Base-by-base conservation (phyloP, 148 eudicot species). In the Salicornia ramosissima region DNA sequence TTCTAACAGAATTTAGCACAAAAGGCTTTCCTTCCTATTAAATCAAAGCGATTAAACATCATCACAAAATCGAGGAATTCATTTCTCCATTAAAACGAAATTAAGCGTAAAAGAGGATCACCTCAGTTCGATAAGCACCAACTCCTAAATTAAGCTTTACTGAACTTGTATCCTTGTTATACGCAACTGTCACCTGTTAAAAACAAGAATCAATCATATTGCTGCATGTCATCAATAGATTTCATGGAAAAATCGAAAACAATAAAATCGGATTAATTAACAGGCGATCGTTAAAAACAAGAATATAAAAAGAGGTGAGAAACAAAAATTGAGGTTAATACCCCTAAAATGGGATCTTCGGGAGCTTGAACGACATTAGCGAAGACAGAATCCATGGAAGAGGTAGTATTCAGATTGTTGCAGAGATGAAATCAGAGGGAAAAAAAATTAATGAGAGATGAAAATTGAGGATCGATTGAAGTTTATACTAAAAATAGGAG, bases 1-100 rank as follows among this genome's bases (percentile, higher is more conserved):
- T 82, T 60, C 90, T 83, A 12, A 93, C 96, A 33, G 90, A 96
- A 83, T 85, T 88, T 63, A 93, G 71, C 71, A 90, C 97, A 66
- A 93, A 86, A 56, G 96, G 98, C 67, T 93, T 93, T 53, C 98
- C 98, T 87, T 93, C 98, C 98, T 93, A 80, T 82, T 66, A 75
- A 47, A 47, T 39, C 71, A 69, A 13, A 67, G 7, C 14, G 34
- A 51, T 28, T 42, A 47, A 73, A 19, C 5, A 14, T 19, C 21
- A 12, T 29, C 39, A 16, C 34, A 42, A 64, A 24, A 6, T n/a
- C 19, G 64, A 15, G 21, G 8, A 18, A 60, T 36, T 36, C 40
- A 36, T 16, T 33, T 49, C 14, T 25, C 43, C 0, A 26, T 50
- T n/a, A 22, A 47, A 53, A 5, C 3, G 10, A 57, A 36, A 8